Base-by-base conservation (phyloP, 192 early-diverging fungal species). In the Umbelopsis sp. region DNA sequence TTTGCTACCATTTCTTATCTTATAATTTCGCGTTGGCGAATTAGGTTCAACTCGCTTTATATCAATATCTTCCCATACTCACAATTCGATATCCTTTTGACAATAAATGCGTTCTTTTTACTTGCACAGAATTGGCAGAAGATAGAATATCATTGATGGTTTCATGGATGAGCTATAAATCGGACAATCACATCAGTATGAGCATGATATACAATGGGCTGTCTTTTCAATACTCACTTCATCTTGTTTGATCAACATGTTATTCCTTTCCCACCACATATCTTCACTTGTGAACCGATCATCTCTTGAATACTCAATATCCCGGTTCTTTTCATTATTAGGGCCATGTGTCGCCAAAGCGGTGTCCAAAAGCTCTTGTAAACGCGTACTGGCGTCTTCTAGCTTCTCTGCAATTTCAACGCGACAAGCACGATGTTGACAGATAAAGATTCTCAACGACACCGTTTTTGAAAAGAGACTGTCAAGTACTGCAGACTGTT, bases 61-160 rank as follows among this genome's bases (percentile, higher is more conserved):
- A 15, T 61, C 2, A 15, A 16, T 3, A 16, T 33, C 33, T 0
- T 5, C 27, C 4, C 5, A 35, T 27, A 35, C 55, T 61, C 27
- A 61, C 55, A 22, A 61, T 61, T 15, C 55, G 30, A 61, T 35
- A 61, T 16, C 55, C 55, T 61, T n/a, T 61, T 61, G 55, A 22
- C 18, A 61, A 16, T 16, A 61, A 35, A 61, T 61, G 55, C 2
- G 27, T 37, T 61, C 33, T 27, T 16, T 61, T 12, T 15, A 16
- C 27, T 18, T 35, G 12, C 16, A 5, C 55, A 35, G 55, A 2
- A 30, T 16, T 12, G 3, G 10, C 0, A 35, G 27, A 16, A n/a
- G 55, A 61, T 30, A 61, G 30, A 4, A 61, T 30, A 5, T 61
- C 55, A 35, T 33, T 18, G 5, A 61, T 61, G 8, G 30, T n/a